Evolutionary conservation across 805 yeast species (phyloP), one percentile per base, ranked within the genome.

Genomic region (Scheffersomyces spartinae): DNA sequence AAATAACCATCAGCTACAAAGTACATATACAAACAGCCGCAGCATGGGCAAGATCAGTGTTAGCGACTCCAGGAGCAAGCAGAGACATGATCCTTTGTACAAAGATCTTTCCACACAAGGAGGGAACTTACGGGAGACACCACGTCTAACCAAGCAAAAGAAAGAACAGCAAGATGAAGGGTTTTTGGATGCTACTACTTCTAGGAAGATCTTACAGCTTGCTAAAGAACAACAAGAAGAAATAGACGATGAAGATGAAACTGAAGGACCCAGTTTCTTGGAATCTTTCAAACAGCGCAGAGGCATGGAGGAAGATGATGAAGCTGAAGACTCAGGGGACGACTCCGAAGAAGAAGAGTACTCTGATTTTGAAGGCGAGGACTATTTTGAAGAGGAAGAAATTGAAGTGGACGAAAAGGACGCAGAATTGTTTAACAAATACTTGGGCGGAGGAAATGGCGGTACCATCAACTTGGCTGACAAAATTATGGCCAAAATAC

Each of bases 201-300:
- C 96, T 1, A 66, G 93, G 51, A 83, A 73, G 54, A 86, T 91
- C 50, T 61, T 91, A 38, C 82, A 80, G 47, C 63, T 91, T 34
- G 99, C 98, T 11, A 75, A 70, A 40, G 88, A 80, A 42, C 99
- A 91, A 57, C 95, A 85, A 52, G 85, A 81, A 23, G 99, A 91
- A 46, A 49, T 86, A 12, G 86, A 73, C 27, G 46, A 40, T 5
- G 74, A 62, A 24, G 94, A 82, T 43, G 79, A 73, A 33, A 57
- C 56, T 20, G 40, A 17, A 27, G 30, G 13, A n/a, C 20, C 8
- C 23, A 12, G 23, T 10, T 7, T 7, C n/a, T 23, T 9, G 7
- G 38, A 38, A n/a, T n/a, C n/a, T n/a, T n/a, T n/a, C 18, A 26
- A 34, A 24, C 36, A 30, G 26, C 35, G 38, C 32, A 42, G 25